Evolutionary conservation across 2,329 filamentous ascomycete species (phyloP).

Genomic region (Nemania abortiva): DNA sequence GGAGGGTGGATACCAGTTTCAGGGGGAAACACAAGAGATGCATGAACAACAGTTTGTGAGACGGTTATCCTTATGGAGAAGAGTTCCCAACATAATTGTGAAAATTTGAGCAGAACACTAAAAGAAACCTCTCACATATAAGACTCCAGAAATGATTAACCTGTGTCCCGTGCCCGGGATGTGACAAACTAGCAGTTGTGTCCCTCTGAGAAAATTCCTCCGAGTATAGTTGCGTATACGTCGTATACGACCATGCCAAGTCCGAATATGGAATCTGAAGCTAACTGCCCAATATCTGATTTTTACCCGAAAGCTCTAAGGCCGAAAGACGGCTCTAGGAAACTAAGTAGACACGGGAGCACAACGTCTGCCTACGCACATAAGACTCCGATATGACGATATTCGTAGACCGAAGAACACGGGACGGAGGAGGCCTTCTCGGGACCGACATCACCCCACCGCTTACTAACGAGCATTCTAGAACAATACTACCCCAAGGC

Average conservation of each 20-base stretch:
- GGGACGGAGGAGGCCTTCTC: not conserved
- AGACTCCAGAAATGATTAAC: conserved; percentile 8
- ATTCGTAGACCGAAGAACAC: not conserved
- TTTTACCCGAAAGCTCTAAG: not conserved
- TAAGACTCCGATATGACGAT: conserved; percentile 4
- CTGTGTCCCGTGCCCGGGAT: conserved; percentile 11
- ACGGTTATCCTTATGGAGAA: conserved; percentile 15
- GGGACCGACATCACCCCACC: not conserved
- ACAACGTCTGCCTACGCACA: conserved; percentile 17
- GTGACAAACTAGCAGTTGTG: conserved; percentile 31
- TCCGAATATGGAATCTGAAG: not conserved
- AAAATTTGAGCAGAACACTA: conserved; percentile 12
- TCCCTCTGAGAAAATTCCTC: not conserved
- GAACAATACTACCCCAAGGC: conserved; percentile 26
- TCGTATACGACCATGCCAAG: not conserved
- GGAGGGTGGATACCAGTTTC: conserved; percentile 33
- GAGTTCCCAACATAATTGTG: conserved; percentile 5
- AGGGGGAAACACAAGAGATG: conserved; percentile 41
- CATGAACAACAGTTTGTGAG: conserved; percentile 43
- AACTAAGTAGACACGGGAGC: conserved; percentile 13
- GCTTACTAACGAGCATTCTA: conserved; percentile 17
- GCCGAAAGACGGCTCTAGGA: conserved; percentile 15
- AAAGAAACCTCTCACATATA: conserved; percentile 6
- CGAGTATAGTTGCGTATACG: not conserved
- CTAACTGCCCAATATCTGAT: conserved; percentile 20